Base-by-base conservation (phyloP, 1,284 basidiomycete genomes). In the Ustilago curta region DNA sequence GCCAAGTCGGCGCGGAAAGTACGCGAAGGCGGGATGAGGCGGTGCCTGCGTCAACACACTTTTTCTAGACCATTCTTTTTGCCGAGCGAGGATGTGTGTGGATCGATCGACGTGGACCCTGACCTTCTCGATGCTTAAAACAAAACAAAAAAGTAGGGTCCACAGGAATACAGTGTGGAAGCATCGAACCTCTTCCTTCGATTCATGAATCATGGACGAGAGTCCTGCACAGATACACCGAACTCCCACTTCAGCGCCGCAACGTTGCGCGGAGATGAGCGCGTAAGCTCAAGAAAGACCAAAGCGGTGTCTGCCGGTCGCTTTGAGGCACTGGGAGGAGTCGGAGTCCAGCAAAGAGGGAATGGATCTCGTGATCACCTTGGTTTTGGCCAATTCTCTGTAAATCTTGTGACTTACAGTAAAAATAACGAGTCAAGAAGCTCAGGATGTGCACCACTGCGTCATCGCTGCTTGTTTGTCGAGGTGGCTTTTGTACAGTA, bases 101-200 rank as follows among this genome's bases (percentile, higher is more conserved):
- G 48, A 67, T 57, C 58, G 65, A 67, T 61, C 65, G 65, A 67
- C 59, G 16, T 27, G 49, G 65, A 67, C 59, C 65, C 54, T 60
- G 53, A 52, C n/a, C n/a, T n/a, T n/a, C n/a, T n/a, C n/a, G n/a
- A n/a, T n/a, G n/a, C n/a, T n/a, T n/a, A n/a, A n/a, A n/a, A n/a
- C n/a, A n/a, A n/a, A n/a, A n/a, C n/a, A n/a, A n/a, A 14, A 37
- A 16, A 16, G 9, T n/a, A 35, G 23, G 43, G 43, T 45, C 43
- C 23, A 45, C 40, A 42, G 40, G 40, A 42, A 42, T 21, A 27
- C 27, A 19, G 11, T 21, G 11, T 21, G 12, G 11, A 37, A 25
- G 51, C 35, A 18, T 11, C n/a, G n/a, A 11, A n/a, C n/a, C 18
- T 8, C n/a, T 19, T 42, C 18, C n/a, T n/a, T n/a, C n/a, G n/a